Conservation (phyloP, 805 yeast genomes). For the Candida parachauliodes region DNA sequence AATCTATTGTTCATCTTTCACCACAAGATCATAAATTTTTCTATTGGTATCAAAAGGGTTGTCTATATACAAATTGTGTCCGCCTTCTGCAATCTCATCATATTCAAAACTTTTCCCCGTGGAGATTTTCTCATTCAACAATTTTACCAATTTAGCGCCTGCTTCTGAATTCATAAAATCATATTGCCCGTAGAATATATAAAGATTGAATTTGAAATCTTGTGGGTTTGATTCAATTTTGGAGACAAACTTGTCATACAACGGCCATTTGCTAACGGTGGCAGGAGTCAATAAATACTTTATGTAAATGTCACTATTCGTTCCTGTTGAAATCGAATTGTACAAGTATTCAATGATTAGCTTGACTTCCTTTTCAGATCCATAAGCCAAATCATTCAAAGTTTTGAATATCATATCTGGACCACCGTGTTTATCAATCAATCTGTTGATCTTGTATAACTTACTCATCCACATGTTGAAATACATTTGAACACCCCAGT, state of each 20-base stretch:
- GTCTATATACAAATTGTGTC: not conserved
- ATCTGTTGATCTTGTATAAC: conserved; percentile 36
- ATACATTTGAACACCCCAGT: conserved; percentile 36
- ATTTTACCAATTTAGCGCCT: not conserved
- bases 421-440: conserved; percentile 31
- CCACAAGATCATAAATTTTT: not conserved
- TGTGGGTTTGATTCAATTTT: conserved; percentile 19
- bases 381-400: conserved; percentile 31
- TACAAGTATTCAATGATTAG: conserved; percentile 39
- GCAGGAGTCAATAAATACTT: conserved; percentile 52
- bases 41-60: conserved; percentile 10
- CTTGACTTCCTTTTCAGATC: conserved; percentile 33
- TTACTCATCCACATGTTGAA: conserved; percentile 39
- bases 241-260: conserved; percentile 50
- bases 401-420: conserved; percentile 19
- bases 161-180: not conserved
- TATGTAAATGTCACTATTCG: conserved; percentile 38
- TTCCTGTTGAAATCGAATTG: conserved; percentile 37
- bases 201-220: conserved; percentile 25
- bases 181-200: conserved; percentile 57
- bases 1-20: not conserved
- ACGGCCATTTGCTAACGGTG: conserved; percentile 63
- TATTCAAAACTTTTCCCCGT: conserved; percentile 9
- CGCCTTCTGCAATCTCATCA: conserved; percentile 21
- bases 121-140: not conserved